phyloP scores from a whole-genome alignment of 768 basidiomycete genomes.

The Kwoniella sp. region DNA sequence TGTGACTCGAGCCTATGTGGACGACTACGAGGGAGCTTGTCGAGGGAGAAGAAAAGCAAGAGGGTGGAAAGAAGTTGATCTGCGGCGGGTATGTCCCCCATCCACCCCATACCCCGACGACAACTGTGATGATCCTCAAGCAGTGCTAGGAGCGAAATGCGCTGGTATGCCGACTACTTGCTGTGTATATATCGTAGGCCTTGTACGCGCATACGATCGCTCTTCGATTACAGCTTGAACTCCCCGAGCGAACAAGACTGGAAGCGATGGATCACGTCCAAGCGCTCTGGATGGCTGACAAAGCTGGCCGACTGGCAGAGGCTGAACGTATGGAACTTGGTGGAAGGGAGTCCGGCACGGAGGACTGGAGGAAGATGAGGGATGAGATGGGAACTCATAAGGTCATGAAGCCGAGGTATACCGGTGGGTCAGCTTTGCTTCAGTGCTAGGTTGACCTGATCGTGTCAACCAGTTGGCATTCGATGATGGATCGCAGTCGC shows the following conservation, averaged over 20 bases:
- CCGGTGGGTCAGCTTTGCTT: constrained; percentile 26
- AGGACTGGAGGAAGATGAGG: constrained; percentile 55
- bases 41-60: constrained; percentile 22
- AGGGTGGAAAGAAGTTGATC: constrained; percentile 42
- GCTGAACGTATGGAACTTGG: constrained; percentile 37
- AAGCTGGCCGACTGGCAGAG: constrained; percentile 26
- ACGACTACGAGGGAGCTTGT: constrained; percentile 39
- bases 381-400: constrained; percentile 47
- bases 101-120: background rate
- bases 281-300: constrained; percentile 42
- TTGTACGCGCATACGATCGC: constrained; percentile 41
- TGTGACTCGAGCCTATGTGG: constrained; percentile 49
- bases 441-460: no score
- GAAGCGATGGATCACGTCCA: constrained; percentile 48
- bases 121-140: no score
- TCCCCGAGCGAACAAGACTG: constrained; percentile 20
- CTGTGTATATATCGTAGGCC: no score
- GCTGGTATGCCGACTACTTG: no score
- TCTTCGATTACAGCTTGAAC: constrained; percentile 25
- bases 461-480: no score
- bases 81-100: constrained; percentile 37
- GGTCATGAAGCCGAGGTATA: constrained; percentile 12
- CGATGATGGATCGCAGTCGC: background rate
- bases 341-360: constrained; percentile 53
- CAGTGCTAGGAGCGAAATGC: no score